phyloP scores from a whole-genome alignment of 2,329 filamentous ascomycete species.

The Fusarium nematophilum region DNA sequence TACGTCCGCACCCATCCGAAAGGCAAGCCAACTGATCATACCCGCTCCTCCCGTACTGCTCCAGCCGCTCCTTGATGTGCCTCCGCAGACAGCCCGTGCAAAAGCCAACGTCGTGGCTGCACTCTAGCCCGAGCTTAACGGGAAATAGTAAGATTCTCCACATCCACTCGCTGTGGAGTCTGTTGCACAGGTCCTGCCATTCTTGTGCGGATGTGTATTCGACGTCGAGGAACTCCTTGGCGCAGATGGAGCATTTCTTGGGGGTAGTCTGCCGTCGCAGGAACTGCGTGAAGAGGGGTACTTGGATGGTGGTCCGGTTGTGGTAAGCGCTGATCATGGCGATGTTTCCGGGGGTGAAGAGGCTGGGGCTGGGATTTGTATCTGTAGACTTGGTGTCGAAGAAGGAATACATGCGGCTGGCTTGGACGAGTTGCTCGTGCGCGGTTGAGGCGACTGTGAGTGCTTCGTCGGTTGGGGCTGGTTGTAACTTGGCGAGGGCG shows the following conservation, averaged over 20 bases:
- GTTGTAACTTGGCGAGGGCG: background rate
- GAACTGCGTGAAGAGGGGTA: slow-evolving; percentile 7
- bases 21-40: slow-evolving; percentile 15
- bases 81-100: slow-evolving; percentile 5
- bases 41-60: slow-evolving; percentile 12
- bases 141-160: slow-evolving; percentile 21
- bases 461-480: background rate
- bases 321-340: too few relatives aligned
- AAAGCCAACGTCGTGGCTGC: slow-evolving; percentile 17
- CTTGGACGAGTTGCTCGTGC: too few relatives aligned
- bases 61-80: slow-evolving; percentile 7
- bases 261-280: background rate
- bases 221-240: slow-evolving; percentile 12
- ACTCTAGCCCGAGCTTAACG: slow-evolving; percentile 3
- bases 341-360: too few relatives aligned
- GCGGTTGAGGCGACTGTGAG: background rate
- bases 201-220: slow-evolving; percentile 2
- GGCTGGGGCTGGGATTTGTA: too few relatives aligned
- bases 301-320: background rate
- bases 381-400: too few relatives aligned
- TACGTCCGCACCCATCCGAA: background rate
- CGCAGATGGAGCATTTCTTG: slow-evolving; percentile 9
- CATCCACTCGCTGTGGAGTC: slow-evolving; percentile 21
- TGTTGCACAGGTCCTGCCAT: slow-evolving; percentile 7
- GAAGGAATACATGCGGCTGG: too few relatives aligned